Evolutionary conservation across 1,139 yeast species (phyloP).

Genomic region (Pichia norvegensis): DNA sequence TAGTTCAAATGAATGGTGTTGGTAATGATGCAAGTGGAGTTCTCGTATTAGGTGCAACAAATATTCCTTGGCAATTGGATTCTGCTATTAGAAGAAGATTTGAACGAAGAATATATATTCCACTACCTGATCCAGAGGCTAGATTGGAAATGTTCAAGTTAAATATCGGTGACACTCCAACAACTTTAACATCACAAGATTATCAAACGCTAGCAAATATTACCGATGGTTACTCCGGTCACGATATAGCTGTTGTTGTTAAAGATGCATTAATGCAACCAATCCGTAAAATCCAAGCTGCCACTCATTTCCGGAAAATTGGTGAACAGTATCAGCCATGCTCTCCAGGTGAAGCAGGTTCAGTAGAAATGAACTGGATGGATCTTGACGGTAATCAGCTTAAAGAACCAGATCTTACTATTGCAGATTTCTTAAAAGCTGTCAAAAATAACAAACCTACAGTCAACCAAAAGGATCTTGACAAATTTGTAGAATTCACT

Average conservation of each 20-base stretch:
- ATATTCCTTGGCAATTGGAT: constrained; percentile 98
- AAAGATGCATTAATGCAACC: constrained; percentile 98
- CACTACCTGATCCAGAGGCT: constrained; percentile 88
- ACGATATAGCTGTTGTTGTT: constrained; percentile 93
- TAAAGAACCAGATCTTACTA: constrained; percentile 79
- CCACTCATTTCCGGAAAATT: constrained; percentile 83
- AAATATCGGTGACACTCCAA: constrained; percentile 86
- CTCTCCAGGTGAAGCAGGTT: constrained; percentile 89
- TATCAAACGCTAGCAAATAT: constrained; percentile 74
- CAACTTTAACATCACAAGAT: constrained; percentile 67
- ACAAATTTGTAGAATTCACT: constrained; percentile 81
- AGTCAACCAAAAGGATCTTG: constrained; percentile 76
- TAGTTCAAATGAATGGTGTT: constrained; percentile 98
- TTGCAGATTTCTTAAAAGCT: constrained; percentile 90
- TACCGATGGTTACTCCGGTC: constrained; percentile 98
- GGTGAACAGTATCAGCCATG: constrained; percentile 67
- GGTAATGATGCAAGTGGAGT: constrained; percentile 94
- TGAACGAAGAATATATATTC: constrained; percentile 88
- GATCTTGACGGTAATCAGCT: constrained; percentile 84
- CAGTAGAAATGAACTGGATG: constrained; percentile 89
- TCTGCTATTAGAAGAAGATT: constrained; percentile 97
- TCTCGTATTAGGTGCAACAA: constrained; percentile 92
- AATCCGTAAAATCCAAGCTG: constrained; percentile 87
- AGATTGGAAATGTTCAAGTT: constrained; percentile 90
- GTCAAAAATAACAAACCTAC: constrained; percentile 91